These are phyloP conservation scores for Daldinia sp. DNA, from an alignment of 2,329 filamentous ascomycete genomes.

Conservation along the genomic window DNA sequence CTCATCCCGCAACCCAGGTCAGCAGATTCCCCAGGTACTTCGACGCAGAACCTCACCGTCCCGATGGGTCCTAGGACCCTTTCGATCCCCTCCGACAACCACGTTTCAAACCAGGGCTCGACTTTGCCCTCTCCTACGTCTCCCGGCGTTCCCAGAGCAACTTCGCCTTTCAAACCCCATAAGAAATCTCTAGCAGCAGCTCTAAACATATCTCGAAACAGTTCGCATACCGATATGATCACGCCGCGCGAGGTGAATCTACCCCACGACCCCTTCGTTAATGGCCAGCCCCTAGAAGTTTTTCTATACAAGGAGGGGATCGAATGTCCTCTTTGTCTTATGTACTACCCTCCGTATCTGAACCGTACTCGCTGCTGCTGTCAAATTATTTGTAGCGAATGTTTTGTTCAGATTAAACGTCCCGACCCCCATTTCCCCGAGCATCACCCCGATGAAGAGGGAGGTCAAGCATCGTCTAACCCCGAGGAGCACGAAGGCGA, in stretches of 20 bases:
- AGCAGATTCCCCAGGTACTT: slow-evolving; percentile 57
- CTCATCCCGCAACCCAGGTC: slow-evolving; percentile 59
- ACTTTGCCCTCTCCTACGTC: slow-evolving; percentile 66
- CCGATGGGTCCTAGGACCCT: slow-evolving; percentile 80
- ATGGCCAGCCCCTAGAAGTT: slow-evolving; percentile 92
- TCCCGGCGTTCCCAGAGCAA: slow-evolving; percentile 55
- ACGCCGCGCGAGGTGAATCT: slow-evolving; percentile 80
- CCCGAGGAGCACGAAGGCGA: slow-evolving; percentile 65
- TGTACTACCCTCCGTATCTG: slow-evolving; percentile 93
- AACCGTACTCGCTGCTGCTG: slow-evolving; percentile 96
- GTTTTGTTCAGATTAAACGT: slow-evolving; percentile 95
- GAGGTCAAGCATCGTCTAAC: slow-evolving; percentile 43
- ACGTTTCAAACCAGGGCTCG: slow-evolving; percentile 68
- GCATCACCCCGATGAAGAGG: slow-evolving; percentile 61
- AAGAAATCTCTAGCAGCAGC: slow-evolving; percentile 90
- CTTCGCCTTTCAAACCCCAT: slow-evolving; percentile 77
- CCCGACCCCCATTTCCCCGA: slow-evolving; percentile 81
- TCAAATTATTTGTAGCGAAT: slow-evolving; percentile 96
- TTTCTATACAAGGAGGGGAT: slow-evolving; percentile 89
- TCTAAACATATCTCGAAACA: slow-evolving; percentile 77
- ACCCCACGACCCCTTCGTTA: slow-evolving; percentile 85
- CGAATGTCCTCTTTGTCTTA: slow-evolving; percentile 96
- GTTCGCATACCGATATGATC: slow-evolving; percentile 75
- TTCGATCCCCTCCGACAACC: slow-evolving; percentile 78
- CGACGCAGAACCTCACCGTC: slow-evolving; percentile 74